Conservation (phyloP, 176 grass and related monocot genomes). For the Oryza meridionalis region DNA sequence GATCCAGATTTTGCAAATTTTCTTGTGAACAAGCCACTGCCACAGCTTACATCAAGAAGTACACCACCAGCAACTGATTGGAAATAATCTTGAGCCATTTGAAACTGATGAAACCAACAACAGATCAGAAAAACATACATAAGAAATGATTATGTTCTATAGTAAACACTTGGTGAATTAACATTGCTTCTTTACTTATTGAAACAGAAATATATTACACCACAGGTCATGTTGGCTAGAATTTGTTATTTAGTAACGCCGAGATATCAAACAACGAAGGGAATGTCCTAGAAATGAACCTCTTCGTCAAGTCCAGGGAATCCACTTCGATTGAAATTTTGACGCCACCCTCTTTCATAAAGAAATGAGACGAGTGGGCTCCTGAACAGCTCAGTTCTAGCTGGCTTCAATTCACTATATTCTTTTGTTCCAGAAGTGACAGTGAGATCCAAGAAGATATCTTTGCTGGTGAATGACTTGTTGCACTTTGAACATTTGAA, state of each 20-base stretch:
- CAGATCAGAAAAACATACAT: conserved; percentile 26
- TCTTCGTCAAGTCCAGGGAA: conserved; percentile 97
- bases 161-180: not conserved
- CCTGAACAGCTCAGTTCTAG: conserved; percentile 95
- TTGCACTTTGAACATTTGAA: conserved; percentile 89
- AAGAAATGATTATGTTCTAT: not conserved
- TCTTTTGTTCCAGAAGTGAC: conserved; percentile 85
- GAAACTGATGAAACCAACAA: conserved; percentile 66
- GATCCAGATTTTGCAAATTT: conserved; percentile 83
- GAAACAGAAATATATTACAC: not conserved
- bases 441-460: conserved; percentile 88
- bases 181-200: not conserved
- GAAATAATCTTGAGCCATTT: conserved; percentile 96
- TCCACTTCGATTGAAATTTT: conserved; percentile 87
- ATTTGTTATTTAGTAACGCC: not conserved
- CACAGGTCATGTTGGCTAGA: not conserved
- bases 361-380: conserved; percentile 83
- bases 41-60: conserved; percentile 89
- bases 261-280: not conserved
- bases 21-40: conserved; percentile 92
- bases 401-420: conserved; percentile 80
- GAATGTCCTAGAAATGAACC: conserved; percentile 39
- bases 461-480: conserved; percentile 86
- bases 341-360: conserved; percentile 97
- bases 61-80: conserved; percentile 65